Evolutionary conservation across 1,139 yeast genomes (phyloP), one percentile per base, ranked within the genome.

Genomic region (Kluyveromyces sp.): DNA sequence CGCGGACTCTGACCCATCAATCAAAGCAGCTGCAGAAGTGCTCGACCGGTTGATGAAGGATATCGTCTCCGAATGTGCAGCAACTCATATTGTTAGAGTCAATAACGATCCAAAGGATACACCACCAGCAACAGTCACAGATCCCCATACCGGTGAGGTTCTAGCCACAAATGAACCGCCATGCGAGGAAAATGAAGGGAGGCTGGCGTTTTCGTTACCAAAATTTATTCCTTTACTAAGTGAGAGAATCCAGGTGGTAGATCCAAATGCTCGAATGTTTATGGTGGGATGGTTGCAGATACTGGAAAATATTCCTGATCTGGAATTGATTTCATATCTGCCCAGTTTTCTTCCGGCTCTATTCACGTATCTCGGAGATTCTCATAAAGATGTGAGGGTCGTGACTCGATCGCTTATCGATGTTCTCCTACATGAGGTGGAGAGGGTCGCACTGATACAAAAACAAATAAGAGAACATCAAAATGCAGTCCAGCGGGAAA

Each of bases 1-100:
- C 12, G 89, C 96, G 1, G 99, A 94, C 61, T 74, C 87, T 7
- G 98, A 92, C 55, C 79, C 84, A 29, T 83, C 95, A 28, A 97
- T 92, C 20, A 86, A 89, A 58, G 92, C 89, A 56, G 99, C 96
- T 3, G 97, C 98, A 2, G 96, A 92, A 63, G 74, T 94, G 40
- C 74, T 94, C 51, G 97, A 94, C 64, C 65, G 97, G 35, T 72
- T 94, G 51, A 79, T 92, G 52, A 92, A 94, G 62, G 98, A 94
- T 62, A 89, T 94, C 44, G 96, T 92, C 1, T 85, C 95, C 42
- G 97, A 95, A 51, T 87, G 89, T 60, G 95, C 97, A 0, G 82
- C 96, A 1, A 83, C 83, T 19, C 92, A 88, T 63, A 82, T 88
- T 2, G 86, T 95, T n/a, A 76, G 86, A 2, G 75, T 88, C 31